Conservation (phyloP, 2,329 filamentous ascomycete genomes). For the Fusarium cicatricum region DNA sequence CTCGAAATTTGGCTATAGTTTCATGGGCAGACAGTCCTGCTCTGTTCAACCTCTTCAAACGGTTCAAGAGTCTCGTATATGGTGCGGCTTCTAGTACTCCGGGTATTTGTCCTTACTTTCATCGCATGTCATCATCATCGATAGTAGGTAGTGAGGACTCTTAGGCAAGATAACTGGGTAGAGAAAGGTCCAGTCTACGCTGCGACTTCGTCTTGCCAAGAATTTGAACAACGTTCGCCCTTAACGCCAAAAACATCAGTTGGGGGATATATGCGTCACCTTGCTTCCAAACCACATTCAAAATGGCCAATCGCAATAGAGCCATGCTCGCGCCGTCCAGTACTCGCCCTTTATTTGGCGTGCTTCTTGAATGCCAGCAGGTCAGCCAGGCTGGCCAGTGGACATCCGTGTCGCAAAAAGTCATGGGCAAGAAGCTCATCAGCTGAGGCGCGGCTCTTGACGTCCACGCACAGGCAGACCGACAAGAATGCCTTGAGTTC, state of each 20-base stretch:
- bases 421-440: constrained; percentile 90
- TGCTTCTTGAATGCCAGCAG: constrained; percentile 87
- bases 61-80: constrained; percentile 16
- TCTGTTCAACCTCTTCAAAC: constrained; percentile 17
- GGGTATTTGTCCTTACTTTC: constrained; percentile 32
- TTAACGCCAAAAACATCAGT: constrained; percentile 40
- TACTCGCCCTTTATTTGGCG: constrained; percentile 58
- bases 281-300: constrained; percentile 37
- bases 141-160: constrained; percentile 20
- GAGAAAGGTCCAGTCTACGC: constrained; percentile 5
- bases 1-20: constrained; percentile 30
- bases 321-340: constrained; percentile 28
- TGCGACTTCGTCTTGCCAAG: constrained; percentile 31
- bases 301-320: constrained; percentile 33
- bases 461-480: constrained; percentile 95
- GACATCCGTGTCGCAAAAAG: constrained; percentile 92
- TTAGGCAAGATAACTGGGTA: constrained; percentile 17
- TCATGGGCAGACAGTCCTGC: constrained; percentile 14
- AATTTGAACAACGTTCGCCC: constrained; percentile 38
- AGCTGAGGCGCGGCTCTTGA: constrained; percentile 91
- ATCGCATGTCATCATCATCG: constrained; percentile 39
- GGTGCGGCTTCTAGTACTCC: constrained; percentile 20
- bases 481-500: constrained; percentile 97
- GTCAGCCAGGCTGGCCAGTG: constrained; percentile 81
- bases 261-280: constrained; percentile 43